Evolutionary conservation across 108 stramenopile genomes (phyloP).

Genomic region (Nitzschia sp.): DNA sequence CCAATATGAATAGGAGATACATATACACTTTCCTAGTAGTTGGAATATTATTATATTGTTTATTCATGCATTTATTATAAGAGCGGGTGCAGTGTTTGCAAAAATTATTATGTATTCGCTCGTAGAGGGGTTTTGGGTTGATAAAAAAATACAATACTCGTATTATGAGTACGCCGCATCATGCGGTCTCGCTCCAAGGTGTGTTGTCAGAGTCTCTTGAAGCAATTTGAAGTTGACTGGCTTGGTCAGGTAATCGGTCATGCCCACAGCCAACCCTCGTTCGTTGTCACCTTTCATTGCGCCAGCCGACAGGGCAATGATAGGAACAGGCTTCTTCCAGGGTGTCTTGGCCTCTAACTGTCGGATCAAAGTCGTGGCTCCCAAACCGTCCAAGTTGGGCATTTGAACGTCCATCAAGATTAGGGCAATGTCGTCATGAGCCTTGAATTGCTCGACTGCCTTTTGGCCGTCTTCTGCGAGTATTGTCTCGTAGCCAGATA

Average conservation of each 20-base stretch:
- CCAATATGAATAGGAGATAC: neutral
- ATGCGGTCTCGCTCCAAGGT: neutral
- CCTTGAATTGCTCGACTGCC: conserved; percentile 17
- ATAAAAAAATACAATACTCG: too few relatives aligned
- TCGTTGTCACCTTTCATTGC: conserved; percentile 37
- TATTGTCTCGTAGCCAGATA: conserved; percentile 24
- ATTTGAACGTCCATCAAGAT: conserved; percentile 40
- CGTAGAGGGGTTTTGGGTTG: too few relatives aligned
- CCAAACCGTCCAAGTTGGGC: conserved; percentile 29
- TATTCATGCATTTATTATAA: too few relatives aligned
- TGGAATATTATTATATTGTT: too few relatives aligned
- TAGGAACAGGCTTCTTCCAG: conserved; percentile 1
- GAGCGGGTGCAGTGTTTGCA: too few relatives aligned
- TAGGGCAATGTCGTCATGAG: conserved; percentile 15
- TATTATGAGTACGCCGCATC: too few relatives aligned
- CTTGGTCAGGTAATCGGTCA: conserved; percentile 30
- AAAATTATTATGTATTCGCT: too few relatives aligned
- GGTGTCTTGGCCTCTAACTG: neutral
- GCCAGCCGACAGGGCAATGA: conserved; percentile 31
- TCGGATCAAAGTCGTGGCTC: conserved; percentile 23
- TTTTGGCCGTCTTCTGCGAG: conserved; percentile 35
- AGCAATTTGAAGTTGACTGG: conserved; percentile 28
- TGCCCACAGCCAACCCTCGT: conserved; percentile 17
- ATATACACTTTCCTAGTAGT: too few relatives aligned
- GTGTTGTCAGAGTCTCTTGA: conserved; percentile 1